Percentiles rank a stretch among this genome's conserved stretches.
Conservation (phyloP, 2,329 filamentous ascomycete species). For the Arachnomyces sp. region DNA sequence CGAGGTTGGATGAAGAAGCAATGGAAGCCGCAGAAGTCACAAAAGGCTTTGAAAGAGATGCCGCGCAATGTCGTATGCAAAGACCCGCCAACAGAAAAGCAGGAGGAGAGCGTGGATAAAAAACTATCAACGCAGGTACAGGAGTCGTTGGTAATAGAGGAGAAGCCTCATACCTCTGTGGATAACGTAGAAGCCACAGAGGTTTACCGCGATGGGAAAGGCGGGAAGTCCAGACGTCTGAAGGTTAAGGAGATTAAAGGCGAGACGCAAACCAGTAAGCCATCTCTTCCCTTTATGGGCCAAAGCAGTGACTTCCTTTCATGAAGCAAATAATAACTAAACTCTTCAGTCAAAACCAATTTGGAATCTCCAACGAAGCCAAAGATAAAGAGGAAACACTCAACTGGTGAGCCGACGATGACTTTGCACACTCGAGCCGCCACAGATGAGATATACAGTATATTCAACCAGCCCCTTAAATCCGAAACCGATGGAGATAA, state of each 20-base stretch:
- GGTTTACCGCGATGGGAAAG: conserved; percentile 20
- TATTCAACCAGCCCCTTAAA: conserved; percentile 81
- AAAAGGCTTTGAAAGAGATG: conserved; percentile 47
- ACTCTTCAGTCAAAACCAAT: conserved; percentile 73
- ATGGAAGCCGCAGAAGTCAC: conserved; percentile 37
- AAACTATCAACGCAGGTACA: conserved; percentile 23
- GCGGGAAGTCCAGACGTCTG: conserved; percentile 55
- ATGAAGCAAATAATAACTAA: conserved; percentile 21
- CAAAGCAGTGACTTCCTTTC: conserved; percentile 52
- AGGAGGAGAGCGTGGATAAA: conserved; percentile 16
- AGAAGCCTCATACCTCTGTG: conserved; percentile 11
- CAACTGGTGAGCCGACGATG: conserved; percentile 88
- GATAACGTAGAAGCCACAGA: conserved; percentile 14
- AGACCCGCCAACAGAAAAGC: conserved; percentile 13
- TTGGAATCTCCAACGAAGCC: conserved; percentile 79
- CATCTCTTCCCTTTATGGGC: conserved; percentile 38
- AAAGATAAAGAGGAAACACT: conserved; percentile 71
- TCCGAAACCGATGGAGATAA: conserved; percentile 38
- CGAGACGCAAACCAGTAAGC: conserved; percentile 83
- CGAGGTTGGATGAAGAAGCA: conserved; percentile 57
- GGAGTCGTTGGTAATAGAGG: conserved; percentile 24
- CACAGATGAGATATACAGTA: conserved; percentile 93
- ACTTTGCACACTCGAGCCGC: conserved; percentile 91
- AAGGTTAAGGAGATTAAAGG: conserved; percentile 74
- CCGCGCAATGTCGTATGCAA: conserved; percentile 32